Conservation (phyloP, 192 early-diverging fungal genomes). For the Coemansia sp. region DNA sequence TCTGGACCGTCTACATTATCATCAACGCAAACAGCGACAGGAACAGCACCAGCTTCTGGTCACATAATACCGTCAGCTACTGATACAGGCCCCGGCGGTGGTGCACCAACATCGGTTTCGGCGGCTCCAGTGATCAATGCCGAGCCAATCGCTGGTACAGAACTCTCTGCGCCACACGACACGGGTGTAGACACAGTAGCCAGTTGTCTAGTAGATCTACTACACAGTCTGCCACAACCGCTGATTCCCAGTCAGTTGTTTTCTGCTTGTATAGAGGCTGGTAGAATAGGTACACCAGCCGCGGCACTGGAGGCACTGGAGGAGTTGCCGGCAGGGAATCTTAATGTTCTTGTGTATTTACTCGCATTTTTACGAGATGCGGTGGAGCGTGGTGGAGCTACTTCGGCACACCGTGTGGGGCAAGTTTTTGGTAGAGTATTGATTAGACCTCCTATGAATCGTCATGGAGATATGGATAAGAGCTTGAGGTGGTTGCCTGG, state of each 20-base stretch:
- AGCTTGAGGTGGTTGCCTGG: too few species aligned
- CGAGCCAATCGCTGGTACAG: slow-evolving; percentile 48
- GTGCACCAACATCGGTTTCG: too few species aligned
- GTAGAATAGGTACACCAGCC: slow-evolving; percentile 40
- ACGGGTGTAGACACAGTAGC: slow-evolving; percentile 70
- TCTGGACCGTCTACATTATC: too few species aligned
- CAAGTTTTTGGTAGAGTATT: slow-evolving; percentile 33
- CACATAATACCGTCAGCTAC: background rate
- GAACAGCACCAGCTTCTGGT: background rate
- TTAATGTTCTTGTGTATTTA: slow-evolving; percentile 77
- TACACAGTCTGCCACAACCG: slow-evolving; percentile 69
- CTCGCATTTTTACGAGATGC: slow-evolving; percentile 72
- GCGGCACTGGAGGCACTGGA: slow-evolving; percentile 55
- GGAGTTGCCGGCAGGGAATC: slow-evolving; percentile 61
- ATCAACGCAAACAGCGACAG: background rate
- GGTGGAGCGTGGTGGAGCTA: slow-evolving; percentile 34
- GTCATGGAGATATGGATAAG: too few species aligned
- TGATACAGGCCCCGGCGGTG: background rate
- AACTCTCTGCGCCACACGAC: slow-evolving; percentile 45
- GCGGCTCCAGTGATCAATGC: too few species aligned
- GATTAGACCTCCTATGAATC: slow-evolving; percentile 20
- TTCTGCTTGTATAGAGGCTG: slow-evolving; percentile 59
- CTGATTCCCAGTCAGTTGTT: slow-evolving; percentile 68
- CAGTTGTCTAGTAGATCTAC: slow-evolving; percentile 60
- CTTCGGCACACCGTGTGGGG: slow-evolving; percentile 25